A percentile compares a stretch with the other conserved stretches of the same genome.
Conservation (phyloP, 2,329 filamentous ascomycete species). For the Tetracladium maxilliforme region DNA sequence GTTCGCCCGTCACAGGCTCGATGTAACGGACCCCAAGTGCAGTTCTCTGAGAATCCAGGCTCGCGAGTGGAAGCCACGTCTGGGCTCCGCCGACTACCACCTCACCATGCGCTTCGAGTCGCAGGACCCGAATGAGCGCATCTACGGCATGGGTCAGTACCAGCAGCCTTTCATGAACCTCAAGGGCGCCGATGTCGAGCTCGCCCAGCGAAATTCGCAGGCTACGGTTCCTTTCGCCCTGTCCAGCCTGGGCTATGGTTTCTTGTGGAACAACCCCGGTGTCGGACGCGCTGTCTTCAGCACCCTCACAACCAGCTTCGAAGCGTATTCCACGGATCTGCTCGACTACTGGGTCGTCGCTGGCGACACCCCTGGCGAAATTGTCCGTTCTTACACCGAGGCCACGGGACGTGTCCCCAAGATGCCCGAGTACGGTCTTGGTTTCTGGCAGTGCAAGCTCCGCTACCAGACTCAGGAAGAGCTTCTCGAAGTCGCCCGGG, state of each 20-base stretch:
- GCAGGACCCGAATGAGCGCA: conserved; percentile 34
- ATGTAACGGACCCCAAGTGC: conserved; percentile 40
- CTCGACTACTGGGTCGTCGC: conserved; percentile 53
- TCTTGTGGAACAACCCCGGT: conserved; percentile 52
- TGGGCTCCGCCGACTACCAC: conserved; percentile 36
- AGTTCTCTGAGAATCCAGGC: conserved; percentile 40
- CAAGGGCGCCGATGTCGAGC: conserved; percentile 46
- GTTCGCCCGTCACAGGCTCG: conserved; percentile 31
- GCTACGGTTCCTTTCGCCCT: conserved; percentile 48
- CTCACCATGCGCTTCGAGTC: conserved; percentile 45
- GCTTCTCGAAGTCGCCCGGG: conserved; percentile 40
- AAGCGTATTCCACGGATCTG: conserved; percentile 38
- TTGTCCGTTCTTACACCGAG: conserved; percentile 37
- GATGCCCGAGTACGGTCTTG: conserved; percentile 55
- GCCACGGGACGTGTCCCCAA: conserved; percentile 45
- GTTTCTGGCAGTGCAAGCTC: conserved; percentile 56
- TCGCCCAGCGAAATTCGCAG: conserved; percentile 53
- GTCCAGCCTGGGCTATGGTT: conserved; percentile 43
- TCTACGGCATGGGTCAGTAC: conserved; percentile 59
- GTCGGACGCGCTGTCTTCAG: conserved; percentile 46
- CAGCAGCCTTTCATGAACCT: conserved; percentile 49
- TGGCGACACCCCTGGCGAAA: conserved; percentile 36
- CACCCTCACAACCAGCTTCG: conserved; percentile 45
- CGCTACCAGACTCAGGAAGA: conserved; percentile 53
- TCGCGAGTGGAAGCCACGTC: conserved; percentile 38